Conservation (phyloP, 441 rosid species). For the Daphne laureola region DNA sequence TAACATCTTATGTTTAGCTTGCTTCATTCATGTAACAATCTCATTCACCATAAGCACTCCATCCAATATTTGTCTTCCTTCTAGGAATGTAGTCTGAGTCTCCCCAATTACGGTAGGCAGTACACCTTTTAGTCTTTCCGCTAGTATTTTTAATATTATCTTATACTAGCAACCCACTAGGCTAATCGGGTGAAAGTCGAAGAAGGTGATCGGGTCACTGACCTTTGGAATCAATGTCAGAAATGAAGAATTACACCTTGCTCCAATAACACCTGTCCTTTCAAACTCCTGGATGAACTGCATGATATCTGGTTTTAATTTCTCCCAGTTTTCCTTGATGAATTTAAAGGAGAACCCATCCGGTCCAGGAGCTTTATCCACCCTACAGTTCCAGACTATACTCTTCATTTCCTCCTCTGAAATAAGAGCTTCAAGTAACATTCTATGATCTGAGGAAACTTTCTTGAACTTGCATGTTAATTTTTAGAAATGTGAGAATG, state of each 20-base stretch:
- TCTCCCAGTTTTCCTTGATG: neutral
- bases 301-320: neutral
- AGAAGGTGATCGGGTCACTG: too few relatives aligned
- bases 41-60: neutral
- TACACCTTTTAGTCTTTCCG: neutral
- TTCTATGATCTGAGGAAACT: too few relatives aligned
- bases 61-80: neutral
- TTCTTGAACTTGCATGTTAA: too few relatives aligned
- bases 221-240: neutral
- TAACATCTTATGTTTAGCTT: too few relatives aligned
- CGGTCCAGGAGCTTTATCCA: neutral
- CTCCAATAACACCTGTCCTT: neutral
- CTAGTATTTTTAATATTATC: neutral
- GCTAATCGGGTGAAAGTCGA: too few relatives aligned
- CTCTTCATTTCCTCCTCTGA: neutral
- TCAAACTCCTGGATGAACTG: neutral
- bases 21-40: neutral
- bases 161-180: too few relatives aligned
- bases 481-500: too few relatives aligned
- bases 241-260: neutral
- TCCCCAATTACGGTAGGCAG: neutral
- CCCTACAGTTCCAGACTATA: neutral
- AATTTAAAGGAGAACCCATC: too few relatives aligned
- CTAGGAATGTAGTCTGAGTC: neutral
- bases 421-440: too few relatives aligned